Evolutionary conservation across 345 rosid genomes (phyloP), one percentile per base, ranked within the genome.

Genomic region (Laguncularia racemosa): DNA sequence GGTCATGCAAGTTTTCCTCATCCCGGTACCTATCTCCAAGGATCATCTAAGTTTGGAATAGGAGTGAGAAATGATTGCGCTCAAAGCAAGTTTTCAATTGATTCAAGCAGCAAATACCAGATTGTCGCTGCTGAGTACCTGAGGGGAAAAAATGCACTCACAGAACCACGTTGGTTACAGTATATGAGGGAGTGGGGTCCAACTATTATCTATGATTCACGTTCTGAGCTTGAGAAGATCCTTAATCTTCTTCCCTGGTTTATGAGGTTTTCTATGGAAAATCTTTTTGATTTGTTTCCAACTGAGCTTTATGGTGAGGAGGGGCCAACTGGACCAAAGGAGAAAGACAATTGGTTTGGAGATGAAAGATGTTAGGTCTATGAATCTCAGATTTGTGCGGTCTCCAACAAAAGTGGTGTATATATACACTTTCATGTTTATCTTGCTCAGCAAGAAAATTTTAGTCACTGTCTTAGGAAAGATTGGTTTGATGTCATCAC

Each of bases 151-250:
- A 84, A 74, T 65, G 81, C 51, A 44, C 76, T 88, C 16, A 15
- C 38, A 8, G 96, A 91, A 70, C 96, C 96, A 23, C 72, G 73
- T 51, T 91, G 98, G 98, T 69, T 88, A 72, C 85, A 85, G 67
- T 91, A 77, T 53, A 91, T 91, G 98, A 85, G 96, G 73, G 89
- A 91, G 47, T 91, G 98, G 98, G 98, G 96, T 51, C 98, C 98
- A 1, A 76, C 78, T 50, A 68, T 91, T 62, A 74, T 74, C 1
- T 91, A 91, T 49, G 96, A 88, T 69, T 82, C 96, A 2, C 71
- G 88, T 44, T 78, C 96, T 4, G 96, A 91, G 67, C 61, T 84
- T 6, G 81, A 82, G 20, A 88, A 84, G 84, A 84, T 91, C 18
- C 72, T 82, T 43, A 68, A 73, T 53, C 71, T 73, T 38, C 91